phyloP scores from a whole-genome alignment of 768 basidiomycete genomes.

The Termitomyces sp. region DNA sequence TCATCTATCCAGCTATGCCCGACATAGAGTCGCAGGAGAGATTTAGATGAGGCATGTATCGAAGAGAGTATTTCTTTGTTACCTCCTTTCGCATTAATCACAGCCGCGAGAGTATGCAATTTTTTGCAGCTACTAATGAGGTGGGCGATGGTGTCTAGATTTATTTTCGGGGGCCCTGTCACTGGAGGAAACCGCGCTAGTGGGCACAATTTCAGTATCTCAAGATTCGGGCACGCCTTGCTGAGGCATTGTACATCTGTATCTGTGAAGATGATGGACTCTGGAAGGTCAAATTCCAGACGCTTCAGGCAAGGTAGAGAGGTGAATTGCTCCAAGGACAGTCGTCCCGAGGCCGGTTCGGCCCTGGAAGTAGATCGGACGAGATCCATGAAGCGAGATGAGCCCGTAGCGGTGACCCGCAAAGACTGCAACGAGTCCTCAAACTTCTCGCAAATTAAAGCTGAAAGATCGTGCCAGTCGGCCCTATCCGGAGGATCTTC shows the following conservation, averaged over 20 bases:
- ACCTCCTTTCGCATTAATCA: constrained; percentile 55
- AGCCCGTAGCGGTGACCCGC: constrained; percentile 60
- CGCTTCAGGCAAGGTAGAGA: constrained; percentile 52
- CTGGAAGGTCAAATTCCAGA: constrained; percentile 78
- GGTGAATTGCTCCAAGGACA: constrained; percentile 58
- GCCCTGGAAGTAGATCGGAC: constrained; percentile 71
- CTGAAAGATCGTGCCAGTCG: constrained; percentile 74
- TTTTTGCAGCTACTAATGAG: constrained; percentile 57
- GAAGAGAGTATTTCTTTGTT: constrained; percentile 43
- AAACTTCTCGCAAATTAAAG: constrained; percentile 61
- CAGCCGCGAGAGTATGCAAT: constrained; percentile 63
- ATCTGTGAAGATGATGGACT: constrained; percentile 64
- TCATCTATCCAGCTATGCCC: constrained; percentile 74
- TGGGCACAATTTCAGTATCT: constrained; percentile 66
- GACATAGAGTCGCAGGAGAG: constrained; percentile 67
- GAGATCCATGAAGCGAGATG: constrained; percentile 78
- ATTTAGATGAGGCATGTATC: constrained; percentile 53
- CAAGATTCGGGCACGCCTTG: constrained; percentile 62
- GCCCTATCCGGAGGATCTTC: constrained; percentile 74
- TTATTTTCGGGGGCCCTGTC: constrained; percentile 52
- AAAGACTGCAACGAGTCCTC: constrained; percentile 56
- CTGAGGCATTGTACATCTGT: constrained; percentile 59
- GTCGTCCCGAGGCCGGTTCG: constrained; percentile 56
- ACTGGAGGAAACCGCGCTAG: constrained; percentile 60
- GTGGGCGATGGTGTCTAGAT: constrained; percentile 58